Base-by-base conservation (phyloP, 106 monocot species). In the Iris macrosiphon region DNA sequence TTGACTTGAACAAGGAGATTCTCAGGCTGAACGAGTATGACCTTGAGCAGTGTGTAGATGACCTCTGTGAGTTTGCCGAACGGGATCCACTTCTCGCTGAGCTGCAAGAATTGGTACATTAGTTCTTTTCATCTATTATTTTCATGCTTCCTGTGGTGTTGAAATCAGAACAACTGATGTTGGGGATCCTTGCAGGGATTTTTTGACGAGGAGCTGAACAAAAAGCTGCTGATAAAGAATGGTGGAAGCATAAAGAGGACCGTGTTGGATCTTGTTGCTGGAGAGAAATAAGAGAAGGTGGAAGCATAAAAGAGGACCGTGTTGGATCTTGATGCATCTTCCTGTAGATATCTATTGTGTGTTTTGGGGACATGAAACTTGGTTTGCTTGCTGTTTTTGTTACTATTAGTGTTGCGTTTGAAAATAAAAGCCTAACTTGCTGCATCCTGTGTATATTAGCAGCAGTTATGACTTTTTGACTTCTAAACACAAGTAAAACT, bases 71-170 rank as follows among this genome's bases (percentile, higher is more conserved):
- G 9, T 59, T 69, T 35, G 32, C 68, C 7, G 80, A 90, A 31
- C 86, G 85, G 89, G 82, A 86, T 49, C 86, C 89, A 6, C 82
- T 96, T 73, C 79, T 96, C 40, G 39, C 52, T 1, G 95, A 89
- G 71, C 72, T 90, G 51, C 55, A 78, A 43, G 86, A 85, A 52
- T 84, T 88, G 93, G 93, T 94, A 62, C n/a, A n/a, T n/a, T n/a
- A n/a, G n/a, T 12, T 6, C 34, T 10, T 17, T n/a, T 28, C 14
- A 27, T 4, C 8, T 32, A 44, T 15, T 1, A 6, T 34, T 46
- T 42, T 1, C 22, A 19, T 33, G 33, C 39, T 22, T 20, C 11
- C 10, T 54, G 18, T 1, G 11, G 13, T n/a, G n/a, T n/a, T n/a
- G n/a, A n/a, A n/a, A n/a, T n/a, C n/a, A n/a, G n/a, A 13, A 4